Evolutionary conservation across 768 basidiomycete species (phyloP), one percentile per base, ranked within the genome.

Genomic region (Leccinum ochraceum): DNA sequence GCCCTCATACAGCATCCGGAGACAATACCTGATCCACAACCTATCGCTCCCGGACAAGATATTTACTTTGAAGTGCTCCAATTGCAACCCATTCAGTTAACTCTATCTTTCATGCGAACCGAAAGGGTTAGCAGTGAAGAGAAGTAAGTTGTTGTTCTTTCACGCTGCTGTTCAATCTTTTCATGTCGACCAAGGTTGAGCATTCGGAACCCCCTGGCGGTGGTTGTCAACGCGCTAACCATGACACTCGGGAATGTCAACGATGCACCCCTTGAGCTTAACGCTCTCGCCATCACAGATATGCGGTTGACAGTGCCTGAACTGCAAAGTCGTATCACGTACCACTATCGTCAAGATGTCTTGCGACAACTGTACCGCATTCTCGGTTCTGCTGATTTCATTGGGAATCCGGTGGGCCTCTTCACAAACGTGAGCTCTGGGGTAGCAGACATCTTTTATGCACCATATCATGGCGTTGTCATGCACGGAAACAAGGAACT

Each of bases 391-490:
- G 97, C 95, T 0, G 96, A 98, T 76, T 96, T 98, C 77, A 90
- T 92, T 61, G 90, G 92, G 14, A 95, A 95, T 71, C 96, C 96
- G 4, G 95, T 98, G 50, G 97, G 97, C 10, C 81, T 99, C 49
- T 98, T 99, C 81, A 96, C 91, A 54, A 98, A 98, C 70, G 95
- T 99, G 70, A 96, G 94, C 70, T 97, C 95, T 30, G 97, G 97
- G 11, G 92, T 98, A 6, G 92, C 92, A 56, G 97, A 99, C 73
- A 95, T 98, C 66, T 98, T 99, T 80, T 97, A 98, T 66, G 96
- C 98, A 74, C 97, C 97, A 2, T 97, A 95, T 80, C 89, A 95
- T 59, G 95, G 95, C 36, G 91, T 95, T 32, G 90, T 99, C 58
- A 91, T 96, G 85, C 94, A 94, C 68, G 96, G 96, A 3, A 96